Evolutionary conservation across 257 asterid species (phyloP).

Genomic region (Solanum appendiculatum): DNA sequence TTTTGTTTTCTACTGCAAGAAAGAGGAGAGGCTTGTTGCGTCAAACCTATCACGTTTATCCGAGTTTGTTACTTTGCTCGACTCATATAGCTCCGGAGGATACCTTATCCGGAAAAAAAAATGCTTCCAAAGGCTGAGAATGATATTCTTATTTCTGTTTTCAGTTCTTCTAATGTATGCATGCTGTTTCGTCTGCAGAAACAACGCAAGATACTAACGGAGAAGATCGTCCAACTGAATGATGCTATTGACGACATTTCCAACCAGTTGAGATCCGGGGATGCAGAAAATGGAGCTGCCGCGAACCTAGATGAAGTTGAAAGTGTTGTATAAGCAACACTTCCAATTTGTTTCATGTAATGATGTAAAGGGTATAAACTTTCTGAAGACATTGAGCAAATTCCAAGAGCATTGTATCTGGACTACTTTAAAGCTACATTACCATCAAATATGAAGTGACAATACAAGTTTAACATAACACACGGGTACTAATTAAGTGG

Average conservation of each 20-base stretch:
- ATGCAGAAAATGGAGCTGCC: constrained; percentile 22
- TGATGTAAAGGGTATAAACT: not conserved
- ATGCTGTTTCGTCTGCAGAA: constrained; percentile 12
- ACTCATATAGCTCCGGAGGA: not conserved
- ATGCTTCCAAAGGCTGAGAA: not conserved
- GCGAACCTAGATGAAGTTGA: constrained; percentile 23
- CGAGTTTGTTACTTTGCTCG: not conserved
- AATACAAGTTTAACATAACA: not conserved
- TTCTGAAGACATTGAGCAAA: not conserved
- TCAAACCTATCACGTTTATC: not conserved
- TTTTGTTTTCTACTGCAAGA: not conserved
- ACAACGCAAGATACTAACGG: constrained; percentile 27
- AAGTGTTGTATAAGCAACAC: constrained; percentile 16
- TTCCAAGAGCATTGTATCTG: not conserved
- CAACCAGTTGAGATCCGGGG: constrained; percentile 23
- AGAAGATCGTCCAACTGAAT: constrained; percentile 33
- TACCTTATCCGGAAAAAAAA: not conserved
- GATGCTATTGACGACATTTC: constrained; percentile 31
- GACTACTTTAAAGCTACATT: not conserved
- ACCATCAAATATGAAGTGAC: not conserved
- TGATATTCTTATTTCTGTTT: not conserved
- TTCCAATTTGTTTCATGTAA: not conserved
- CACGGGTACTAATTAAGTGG: not conserved
- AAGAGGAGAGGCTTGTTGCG: not conserved
- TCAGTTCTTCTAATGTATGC: not conserved